These are phyloP conservation scores for Fusarium sp. DNA, from an alignment of 2,329 filamentous ascomycete species.

Conservation along the genomic window DNA sequence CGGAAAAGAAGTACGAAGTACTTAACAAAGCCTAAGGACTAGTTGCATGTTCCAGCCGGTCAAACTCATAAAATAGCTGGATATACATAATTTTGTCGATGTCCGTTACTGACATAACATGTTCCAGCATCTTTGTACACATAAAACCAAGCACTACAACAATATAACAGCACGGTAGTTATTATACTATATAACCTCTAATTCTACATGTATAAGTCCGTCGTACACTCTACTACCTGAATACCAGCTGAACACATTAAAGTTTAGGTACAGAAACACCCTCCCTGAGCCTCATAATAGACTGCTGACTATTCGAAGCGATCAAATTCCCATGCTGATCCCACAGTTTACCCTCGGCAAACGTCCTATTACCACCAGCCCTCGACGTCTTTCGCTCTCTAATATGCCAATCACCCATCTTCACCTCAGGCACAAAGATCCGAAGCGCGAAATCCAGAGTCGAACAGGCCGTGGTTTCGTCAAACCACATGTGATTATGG, in stretches of 20 bases:
- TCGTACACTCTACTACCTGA: too few relatives aligned
- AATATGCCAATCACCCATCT: constrained; percentile 61
- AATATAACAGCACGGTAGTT: too few relatives aligned
- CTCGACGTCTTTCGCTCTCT: constrained; percentile 57
- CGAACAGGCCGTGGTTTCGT: constrained; percentile 61
- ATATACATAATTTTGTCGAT: too few relatives aligned
- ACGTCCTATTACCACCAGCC: constrained; percentile 60
- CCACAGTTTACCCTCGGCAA: constrained; percentile 61
- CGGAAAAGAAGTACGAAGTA: constrained; percentile 22
- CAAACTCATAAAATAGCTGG: too few relatives aligned
- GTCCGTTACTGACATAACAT: too few relatives aligned
- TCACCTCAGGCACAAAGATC: constrained; percentile 56
- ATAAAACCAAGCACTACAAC: too few relatives aligned
- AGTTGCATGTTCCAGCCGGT: too few relatives aligned
- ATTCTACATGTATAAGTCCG: too few relatives aligned
- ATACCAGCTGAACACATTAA: neutral
- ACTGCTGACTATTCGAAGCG: constrained; percentile 65
- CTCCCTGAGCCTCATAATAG: constrained; percentile 50
- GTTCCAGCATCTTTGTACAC: too few relatives aligned
- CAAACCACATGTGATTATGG: constrained; percentile 60
- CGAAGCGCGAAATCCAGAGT: constrained; percentile 67
- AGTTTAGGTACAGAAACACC: constrained; percentile 26
- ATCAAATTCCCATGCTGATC: constrained; percentile 61
- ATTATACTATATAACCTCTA: too few relatives aligned
- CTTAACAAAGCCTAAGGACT: neutral